These are phyloP conservation scores for Lasiosphaeris hirsuta DNA, from an alignment of 495 filamentous ascomycete genomes.

Conservation along the genomic window DNA sequence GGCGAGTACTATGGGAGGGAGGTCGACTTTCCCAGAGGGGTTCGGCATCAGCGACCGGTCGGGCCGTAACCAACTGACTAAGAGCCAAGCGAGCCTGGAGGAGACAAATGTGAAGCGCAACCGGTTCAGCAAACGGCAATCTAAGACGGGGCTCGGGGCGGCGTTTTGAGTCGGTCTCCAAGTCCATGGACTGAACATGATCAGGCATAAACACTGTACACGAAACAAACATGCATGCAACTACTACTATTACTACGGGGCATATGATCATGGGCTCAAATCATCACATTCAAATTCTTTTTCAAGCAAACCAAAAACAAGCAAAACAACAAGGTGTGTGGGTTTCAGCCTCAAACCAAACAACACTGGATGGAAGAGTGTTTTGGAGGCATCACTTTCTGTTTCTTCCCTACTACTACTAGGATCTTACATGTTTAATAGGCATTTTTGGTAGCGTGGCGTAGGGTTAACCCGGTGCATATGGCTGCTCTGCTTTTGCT, in stretches of 20 bases:
- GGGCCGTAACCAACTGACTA: slow-evolving; percentile 50
- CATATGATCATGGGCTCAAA: too few relatives aligned
- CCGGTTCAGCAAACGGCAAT: slow-evolving; percentile 85
- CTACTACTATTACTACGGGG: too few relatives aligned
- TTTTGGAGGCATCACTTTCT: background rate
- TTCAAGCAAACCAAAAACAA: too few relatives aligned
- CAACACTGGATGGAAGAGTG: too few relatives aligned
- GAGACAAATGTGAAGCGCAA: slow-evolving; percentile 60
- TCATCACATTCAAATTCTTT: too few relatives aligned
- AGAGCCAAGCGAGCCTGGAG: slow-evolving; percentile 53
- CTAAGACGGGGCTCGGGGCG: slow-evolving; percentile 82
- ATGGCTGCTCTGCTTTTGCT: background rate
- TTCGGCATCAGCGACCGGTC: slow-evolving; percentile 47
- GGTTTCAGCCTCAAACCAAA: too few relatives aligned
- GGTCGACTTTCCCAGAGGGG: slow-evolving; percentile 35
- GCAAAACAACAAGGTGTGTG: too few relatives aligned
- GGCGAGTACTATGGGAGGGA: slow-evolving; percentile 64
- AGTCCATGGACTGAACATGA: background rate
- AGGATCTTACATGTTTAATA: background rate
- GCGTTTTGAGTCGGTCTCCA: slow-evolving; percentile 21
- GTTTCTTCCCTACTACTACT: background rate
- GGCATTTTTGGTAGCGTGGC: slow-evolving; percentile 13
- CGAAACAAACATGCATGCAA: background rate
- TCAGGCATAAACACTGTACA: background rate
- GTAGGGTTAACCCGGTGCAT: slow-evolving; percentile 4